Conservation (phyloP, 305 asterid species). For the Solanum hybrid region DNA sequence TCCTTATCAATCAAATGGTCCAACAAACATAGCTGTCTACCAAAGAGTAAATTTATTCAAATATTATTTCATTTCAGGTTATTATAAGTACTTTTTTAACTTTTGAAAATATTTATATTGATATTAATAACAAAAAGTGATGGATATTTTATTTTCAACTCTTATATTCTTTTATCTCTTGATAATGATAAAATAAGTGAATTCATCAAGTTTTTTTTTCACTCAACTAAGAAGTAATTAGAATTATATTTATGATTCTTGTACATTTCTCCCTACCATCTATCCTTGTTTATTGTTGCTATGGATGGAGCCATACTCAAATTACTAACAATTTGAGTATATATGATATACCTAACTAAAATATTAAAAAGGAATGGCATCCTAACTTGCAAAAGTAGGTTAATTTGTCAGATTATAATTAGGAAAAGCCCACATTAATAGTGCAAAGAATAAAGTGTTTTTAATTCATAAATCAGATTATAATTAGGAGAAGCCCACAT, state of each 20-base stretch:
- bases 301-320: neutral
- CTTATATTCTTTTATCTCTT: neutral
- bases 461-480: neutral
- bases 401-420: neutral
- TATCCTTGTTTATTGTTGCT: neutral
- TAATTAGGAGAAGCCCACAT: neutral
- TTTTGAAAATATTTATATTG: neutral
- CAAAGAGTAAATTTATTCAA: neutral
- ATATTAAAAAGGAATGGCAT: neutral
- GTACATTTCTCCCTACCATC: neutral
- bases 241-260: too few species aligned
- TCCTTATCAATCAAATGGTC: neutral
- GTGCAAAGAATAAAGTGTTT: neutral
- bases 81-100: neutral
- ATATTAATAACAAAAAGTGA: neutral
- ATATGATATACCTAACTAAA: neutral
- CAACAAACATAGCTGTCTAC: neutral
- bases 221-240: neutral
- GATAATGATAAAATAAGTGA: neutral
- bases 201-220: neutral
- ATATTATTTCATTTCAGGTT: neutral
- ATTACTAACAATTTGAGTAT: neutral
- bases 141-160: neutral
- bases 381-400: neutral
- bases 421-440: neutral